Percentiles rank a stretch among this genome's conserved stretches.
Conservation (phyloP, 352 stramenopile genomes). For the Pythium coloratum region DNA sequence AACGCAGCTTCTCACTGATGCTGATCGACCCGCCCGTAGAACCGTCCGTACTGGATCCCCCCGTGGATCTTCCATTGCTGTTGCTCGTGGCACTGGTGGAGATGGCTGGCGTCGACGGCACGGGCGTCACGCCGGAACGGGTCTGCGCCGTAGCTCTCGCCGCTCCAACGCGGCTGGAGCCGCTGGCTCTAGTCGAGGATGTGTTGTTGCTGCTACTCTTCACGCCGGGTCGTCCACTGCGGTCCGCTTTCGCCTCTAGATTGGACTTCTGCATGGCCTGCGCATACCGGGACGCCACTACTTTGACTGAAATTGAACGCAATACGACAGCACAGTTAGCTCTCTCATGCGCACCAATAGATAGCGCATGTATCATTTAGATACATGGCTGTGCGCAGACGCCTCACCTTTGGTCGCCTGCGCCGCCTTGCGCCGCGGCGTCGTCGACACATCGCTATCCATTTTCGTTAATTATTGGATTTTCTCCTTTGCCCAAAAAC, state of each 20-base stretch:
- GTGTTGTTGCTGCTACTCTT: slow-evolving; percentile 10
- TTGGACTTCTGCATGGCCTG: slow-evolving; percentile 53
- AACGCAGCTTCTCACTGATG: slow-evolving; percentile 41
- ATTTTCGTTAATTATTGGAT: slow-evolving; percentile 5
- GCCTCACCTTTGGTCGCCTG: slow-evolving; percentile 25
- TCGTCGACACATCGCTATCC: neutral
- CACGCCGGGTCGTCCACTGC: neutral
- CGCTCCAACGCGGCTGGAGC: slow-evolving; percentile 1
- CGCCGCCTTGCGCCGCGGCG: slow-evolving; percentile 17
- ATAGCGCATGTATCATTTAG: neutral
- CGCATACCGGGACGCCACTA: slow-evolving; percentile 60
- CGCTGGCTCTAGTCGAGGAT: slow-evolving; percentile 18
- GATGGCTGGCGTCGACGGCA: slow-evolving; percentile 8
- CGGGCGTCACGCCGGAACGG: slow-evolving; percentile 4
- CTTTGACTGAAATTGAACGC: slow-evolving; percentile 38
- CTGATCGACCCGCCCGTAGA: slow-evolving; percentile 13
- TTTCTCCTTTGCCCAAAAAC: slow-evolving; percentile 9
- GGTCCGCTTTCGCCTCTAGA: slow-evolving; percentile 24
- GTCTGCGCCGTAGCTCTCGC: slow-evolving; percentile 9
- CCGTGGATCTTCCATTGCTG: slow-evolving; percentile 4
- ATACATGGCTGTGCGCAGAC: neutral
- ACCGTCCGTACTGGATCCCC: neutral
- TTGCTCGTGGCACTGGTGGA: neutral
- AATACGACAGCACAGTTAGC: neutral
- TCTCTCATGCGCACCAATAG: neutral